Percentiles rank a stretch among this genome's conserved stretches.
Conservation (phyloP, 2,329 filamentous ascomycete genomes). For the Sordariomycetes sp. region DNA sequence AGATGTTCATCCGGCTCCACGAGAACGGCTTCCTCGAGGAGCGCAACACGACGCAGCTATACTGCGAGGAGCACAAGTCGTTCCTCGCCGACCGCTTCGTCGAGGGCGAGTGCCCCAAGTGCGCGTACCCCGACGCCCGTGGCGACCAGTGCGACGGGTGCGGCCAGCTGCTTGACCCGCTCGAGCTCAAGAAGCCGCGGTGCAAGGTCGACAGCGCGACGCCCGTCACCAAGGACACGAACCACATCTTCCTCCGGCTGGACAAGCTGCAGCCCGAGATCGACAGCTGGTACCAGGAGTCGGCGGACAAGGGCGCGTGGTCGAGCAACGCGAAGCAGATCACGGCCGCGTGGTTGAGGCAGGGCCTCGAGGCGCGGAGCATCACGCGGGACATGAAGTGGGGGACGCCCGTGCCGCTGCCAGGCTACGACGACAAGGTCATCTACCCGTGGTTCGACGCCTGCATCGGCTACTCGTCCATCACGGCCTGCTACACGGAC, state of each 20-base stretch:
- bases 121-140: conserved; percentile 56
- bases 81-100: conserved; percentile 83
- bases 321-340: conserved; percentile 63
- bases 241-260: conserved; percentile 79
- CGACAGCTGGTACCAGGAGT: conserved; percentile 62
- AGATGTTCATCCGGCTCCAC: conserved; percentile 78
- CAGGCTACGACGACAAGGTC: conserved; percentile 50
- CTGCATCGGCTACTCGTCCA: conserved; percentile 90
- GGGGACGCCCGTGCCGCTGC: conserved; percentile 52
- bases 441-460: conserved; percentile 92
- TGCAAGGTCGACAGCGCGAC: conserved; percentile 85
- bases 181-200: conserved; percentile 68
- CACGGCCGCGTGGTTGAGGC: conserved; percentile 67
- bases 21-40: conserved; percentile 83
- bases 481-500: conserved; percentile 77
- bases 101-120: conserved; percentile 66
- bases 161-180: conserved; percentile 56
- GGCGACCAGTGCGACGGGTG: conserved; percentile 68
- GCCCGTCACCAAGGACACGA: conserved; percentile 69
- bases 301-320: conserved; percentile 65
- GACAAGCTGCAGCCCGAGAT: conserved; percentile 71
- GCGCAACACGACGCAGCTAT: conserved; percentile 77
- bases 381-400: conserved; percentile 91
- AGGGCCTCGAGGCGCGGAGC: conserved; percentile 73
- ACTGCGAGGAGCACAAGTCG: conserved; percentile 64